A percentile compares a stretch with the other conserved stretches of the same genome.
Evolutionary conservation across 768 basidiomycete genomes (phyloP).

Genomic region (Strobilomyces dryophilus): DNA sequence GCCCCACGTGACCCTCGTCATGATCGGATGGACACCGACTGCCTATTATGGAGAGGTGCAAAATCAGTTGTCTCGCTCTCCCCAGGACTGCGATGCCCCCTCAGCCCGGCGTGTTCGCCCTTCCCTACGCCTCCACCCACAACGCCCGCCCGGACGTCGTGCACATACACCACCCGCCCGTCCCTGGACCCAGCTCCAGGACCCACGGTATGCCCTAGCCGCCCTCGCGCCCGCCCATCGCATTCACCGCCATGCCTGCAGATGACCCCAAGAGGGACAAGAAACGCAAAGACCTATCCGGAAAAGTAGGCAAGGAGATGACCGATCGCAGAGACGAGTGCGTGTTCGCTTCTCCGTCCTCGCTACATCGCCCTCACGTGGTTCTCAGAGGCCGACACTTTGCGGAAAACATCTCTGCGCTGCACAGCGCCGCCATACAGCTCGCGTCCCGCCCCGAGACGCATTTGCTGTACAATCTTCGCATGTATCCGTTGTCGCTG

Average conservation of each 20-base stretch:
- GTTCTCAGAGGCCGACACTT: slow-evolving; percentile 52
- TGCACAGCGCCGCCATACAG: slow-evolving; percentile 57
- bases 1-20: slow-evolving; percentile 18
- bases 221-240: slow-evolving; percentile 11
- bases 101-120: slow-evolving; percentile 63
- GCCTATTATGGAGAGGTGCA: slow-evolving; percentile 17
- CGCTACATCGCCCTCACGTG: slow-evolving; percentile 12
- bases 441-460: slow-evolving; percentile 68
- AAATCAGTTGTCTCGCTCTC: slow-evolving; percentile 5
- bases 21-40: slow-evolving; percentile 18
- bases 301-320: slow-evolving; percentile 69
- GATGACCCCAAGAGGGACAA: slow-evolving; percentile 58
- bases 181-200: slow-evolving; percentile 42
- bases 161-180: slow-evolving; percentile 37
- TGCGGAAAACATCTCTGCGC: slow-evolving; percentile 55
- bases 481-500: slow-evolving; percentile 67
- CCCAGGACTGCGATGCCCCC: slow-evolving; percentile 48
- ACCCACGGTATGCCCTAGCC: slow-evolving; percentile 34
- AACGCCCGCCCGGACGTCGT: slow-evolving; percentile 36
- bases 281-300: slow-evolving; percentile 64
- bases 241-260: slow-evolving; percentile 27
- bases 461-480: slow-evolving; percentile 61
- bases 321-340: slow-evolving; percentile 74
- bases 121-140: slow-evolving; percentile 51
- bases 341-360: slow-evolving; percentile 21